Conservation (phyloP, 2,329 filamentous ascomycete genomes). For the Aspergillus carbonarius region DNA sequence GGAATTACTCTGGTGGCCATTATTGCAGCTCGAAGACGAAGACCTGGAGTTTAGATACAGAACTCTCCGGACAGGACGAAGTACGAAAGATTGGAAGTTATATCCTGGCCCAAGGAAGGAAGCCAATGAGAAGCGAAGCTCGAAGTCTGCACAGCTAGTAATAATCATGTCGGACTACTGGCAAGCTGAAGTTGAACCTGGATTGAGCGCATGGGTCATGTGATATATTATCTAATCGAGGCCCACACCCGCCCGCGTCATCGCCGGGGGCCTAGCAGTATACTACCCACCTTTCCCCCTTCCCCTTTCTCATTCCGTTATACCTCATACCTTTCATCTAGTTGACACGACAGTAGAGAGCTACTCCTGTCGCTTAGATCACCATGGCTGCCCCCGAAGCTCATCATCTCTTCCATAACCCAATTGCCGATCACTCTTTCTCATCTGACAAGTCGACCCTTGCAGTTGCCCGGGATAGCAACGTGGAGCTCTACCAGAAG, state of each 20-base stretch:
- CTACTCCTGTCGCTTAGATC: conserved; percentile 73
- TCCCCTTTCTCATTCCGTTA: conserved; percentile 1
- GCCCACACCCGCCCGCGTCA: conserved; percentile 20
- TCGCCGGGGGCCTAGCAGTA: neutral
- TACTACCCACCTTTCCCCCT: neutral
- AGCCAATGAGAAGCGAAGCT: neutral
- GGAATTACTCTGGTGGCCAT: conserved; percentile 44
- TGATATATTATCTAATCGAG: conserved; percentile 22
- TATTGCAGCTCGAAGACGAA: neutral
- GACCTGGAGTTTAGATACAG: neutral
- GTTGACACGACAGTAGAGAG: conserved; percentile 85
- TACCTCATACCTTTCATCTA: conserved; percentile 9
- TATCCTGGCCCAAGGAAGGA: neutral
- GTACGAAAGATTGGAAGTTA: neutral
- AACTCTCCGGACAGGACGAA: neutral
- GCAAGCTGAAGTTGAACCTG: conserved; percentile 1
- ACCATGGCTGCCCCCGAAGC: conserved; percentile 84
- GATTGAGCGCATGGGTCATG: conserved; percentile 15
- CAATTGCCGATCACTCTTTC: conserved; percentile 98
- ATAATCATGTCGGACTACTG: neutral
- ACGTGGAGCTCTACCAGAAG: conserved; percentile 81
- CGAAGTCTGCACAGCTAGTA: neutral
- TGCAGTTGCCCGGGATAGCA: conserved; percentile 86
- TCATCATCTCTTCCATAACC: conserved; percentile 93
- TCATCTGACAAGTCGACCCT: conserved; percentile 85